Base-by-base conservation (phyloP, 345 rosid species). In the Cardamine occulta region DNA sequence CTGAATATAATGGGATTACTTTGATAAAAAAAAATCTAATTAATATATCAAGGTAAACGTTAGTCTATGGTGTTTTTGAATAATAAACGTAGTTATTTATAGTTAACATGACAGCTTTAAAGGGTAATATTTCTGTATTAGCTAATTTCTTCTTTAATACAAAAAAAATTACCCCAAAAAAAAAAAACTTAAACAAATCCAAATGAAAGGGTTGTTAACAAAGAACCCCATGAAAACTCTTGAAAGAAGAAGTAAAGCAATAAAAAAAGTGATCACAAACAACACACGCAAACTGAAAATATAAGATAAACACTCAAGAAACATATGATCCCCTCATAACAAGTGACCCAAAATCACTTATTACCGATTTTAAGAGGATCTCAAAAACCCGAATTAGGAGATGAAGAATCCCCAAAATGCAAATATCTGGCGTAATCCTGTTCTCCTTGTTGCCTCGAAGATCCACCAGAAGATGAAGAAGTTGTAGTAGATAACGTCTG, bases 381-480 rank as follows among this genome's bases (percentile, higher is more conserved):
- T 73, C 66, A 78, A 78, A 78, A 67, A 2, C 78, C 78, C 12
- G 74, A 66, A 52, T 66, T 52, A 67, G 78, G 74, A 60, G 78
- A 37, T 55, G 72, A 78, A 58, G 68, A 73, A 73, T 62, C 65
- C 26, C 81, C 81, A 78, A 73, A 78, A 61, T 67, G 81, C 59
- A 68, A 73, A 78, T 8, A 67, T 24, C 45, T 73, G 1, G 81
- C 1, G 39, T 59, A 78, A 19, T 78, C 81, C 44, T 59, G 77
- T 24, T 72, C 77, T 66, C 68, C 78, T 61, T 24, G 78, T 61
- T 44, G 74, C 51, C 74, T 73, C 1, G 77, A 78, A 66, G 81
- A 72, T 72, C 77, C 81, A 72, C 73, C 77, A 31, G 81, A 78
- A 53, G 74, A 67, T 53, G 81, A 66, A 67, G 78, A 67, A 44